Evolutionary conservation across 2,329 filamentous ascomycete species (phyloP), one percentile per base, ranked within the genome.

Genomic region (Botrytis elliptica): DNA sequence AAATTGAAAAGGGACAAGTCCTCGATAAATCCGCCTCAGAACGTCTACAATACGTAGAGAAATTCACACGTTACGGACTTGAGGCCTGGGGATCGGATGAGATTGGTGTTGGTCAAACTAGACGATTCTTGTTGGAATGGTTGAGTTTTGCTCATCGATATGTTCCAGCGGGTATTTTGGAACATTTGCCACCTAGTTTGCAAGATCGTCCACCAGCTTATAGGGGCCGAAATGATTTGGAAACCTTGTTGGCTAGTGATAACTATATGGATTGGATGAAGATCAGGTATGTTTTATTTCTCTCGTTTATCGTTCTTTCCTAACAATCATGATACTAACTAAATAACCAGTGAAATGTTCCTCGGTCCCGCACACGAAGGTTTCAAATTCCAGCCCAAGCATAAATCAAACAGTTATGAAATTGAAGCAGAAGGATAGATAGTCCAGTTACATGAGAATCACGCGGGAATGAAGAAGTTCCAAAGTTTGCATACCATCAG

Each of bases 181-280:
- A 98, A 83, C 87, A 94, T 81, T 86, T 99, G 70, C 96, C 96
- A 62, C 95, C 96, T 0, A 92, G 87, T 78, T 88, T 99, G 70
- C 94, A 98, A 79, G 95, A 99, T 81, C 87, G 96, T 33, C 93
- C 96, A 66, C 95, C 95, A 9, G 89, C 90, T 64, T 99, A 92
- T 81, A 88, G 86, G 78, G 95, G 95, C 33, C 87, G 96, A 74
- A 92, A 96, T 83, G 96, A 99, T 71, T 83, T 99, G 81, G 96
- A 99, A 87, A 97, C 93, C n/a, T 84, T 99, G 77, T 87, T 99
- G 84, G 91, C 91, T 22, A 98, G 94, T 83, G 89, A 90, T 76
- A 94, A 98, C 83, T 98, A 97, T 84, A 92, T 92, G 84, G 96
- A 99, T 83, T 99, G 96, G 96, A 94, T 99, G 82, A 98, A 97